Base-by-base conservation (phyloP, 257 asterid genomes). In the Thymus mandschuricus region DNA sequence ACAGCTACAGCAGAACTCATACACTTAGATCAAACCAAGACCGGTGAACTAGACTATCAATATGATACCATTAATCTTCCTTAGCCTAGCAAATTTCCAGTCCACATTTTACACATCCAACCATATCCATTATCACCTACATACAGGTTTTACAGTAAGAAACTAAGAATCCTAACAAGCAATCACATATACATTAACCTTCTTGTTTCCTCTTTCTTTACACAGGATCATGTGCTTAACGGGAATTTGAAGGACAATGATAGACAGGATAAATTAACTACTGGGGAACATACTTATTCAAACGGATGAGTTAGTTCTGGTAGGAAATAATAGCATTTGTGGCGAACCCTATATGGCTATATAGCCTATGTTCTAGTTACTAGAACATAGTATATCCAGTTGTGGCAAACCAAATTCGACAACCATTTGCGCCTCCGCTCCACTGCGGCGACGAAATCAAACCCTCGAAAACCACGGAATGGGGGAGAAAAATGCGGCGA, bases 371-470 rank as follows among this genome's bases (percentile, higher is more conserved):
- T 21, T 21, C 21, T 21, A 21, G n/a, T n/a, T n/a, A n/a, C n/a
- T n/a, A n/a, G n/a, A n/a, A n/a, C n/a, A n/a, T n/a, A n/a, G 65
- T 65, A 57, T 40, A 72, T 21, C 51, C 45, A 44, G 27, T 27
- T 41, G 41, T 12, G 34, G 60, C 59, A 55, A 59, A 31, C 49
- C 55, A 43, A 35, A 72, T 55, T 29, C 65, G 6, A 38, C 21
- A 45, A 11, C 13, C 59, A 27, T 40, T 69, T n/a, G 40, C 40
- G 40, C 40, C 40, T 1, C 38, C 54, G 27, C 7, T 21, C 66
- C 56, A 70, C 35, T 6, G 11, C 55, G 28, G 27, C 8, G 13
- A 49, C n/a, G 8, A 65, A 51, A 21, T 29, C 30, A 28, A 11
- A 9, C 13, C 28, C 52, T 2, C 51, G 4, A 34, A 34, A 48